A percentile compares a stretch with the other conserved stretches of the same genome.
These are phyloP conservation scores for Chloroidium sp. DNA, from an alignment of 163 green algal genomes.

Conservation along the genomic window DNA sequence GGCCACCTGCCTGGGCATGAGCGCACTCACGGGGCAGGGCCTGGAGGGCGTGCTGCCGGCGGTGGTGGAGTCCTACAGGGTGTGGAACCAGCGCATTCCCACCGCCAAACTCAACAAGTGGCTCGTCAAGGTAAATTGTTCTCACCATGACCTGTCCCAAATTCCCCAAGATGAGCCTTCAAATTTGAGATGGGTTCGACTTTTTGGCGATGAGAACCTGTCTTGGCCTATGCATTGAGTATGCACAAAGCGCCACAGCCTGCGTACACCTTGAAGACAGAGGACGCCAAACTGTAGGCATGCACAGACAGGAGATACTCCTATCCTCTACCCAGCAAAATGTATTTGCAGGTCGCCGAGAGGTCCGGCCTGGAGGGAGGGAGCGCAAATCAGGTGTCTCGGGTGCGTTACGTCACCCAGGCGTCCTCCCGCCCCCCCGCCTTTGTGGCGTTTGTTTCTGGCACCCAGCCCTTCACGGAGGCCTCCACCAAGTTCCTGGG, in stretches of 20 bases:
- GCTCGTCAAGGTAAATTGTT: conserved; percentile 36
- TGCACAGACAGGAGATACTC: too few relatives aligned
- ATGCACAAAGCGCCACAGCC: too few relatives aligned
- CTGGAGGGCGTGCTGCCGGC: conserved; percentile 41
- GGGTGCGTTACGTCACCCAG: conserved; percentile 67
- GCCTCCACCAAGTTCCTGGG: conserved; percentile 38
- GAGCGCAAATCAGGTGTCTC: conserved; percentile 28
- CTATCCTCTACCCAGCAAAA: too few relatives aligned
- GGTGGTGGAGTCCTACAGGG: conserved; percentile 29
- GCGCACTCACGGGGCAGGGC: conserved; percentile 38
- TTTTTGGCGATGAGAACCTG: too few relatives aligned
- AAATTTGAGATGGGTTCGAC: too few relatives aligned
- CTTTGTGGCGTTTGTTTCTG: conserved; percentile 58
- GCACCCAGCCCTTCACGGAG: conserved; percentile 25
- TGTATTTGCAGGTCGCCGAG: conserved; percentile 15
- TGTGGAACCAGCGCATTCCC: conserved; percentile 58
- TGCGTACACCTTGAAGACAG: too few relatives aligned
- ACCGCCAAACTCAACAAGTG: conserved; percentile 62
- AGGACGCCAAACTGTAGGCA: too few relatives aligned
- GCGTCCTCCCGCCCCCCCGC: conserved; percentile 55
- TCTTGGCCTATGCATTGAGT: too few relatives aligned
- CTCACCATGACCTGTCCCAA: too few relatives aligned
- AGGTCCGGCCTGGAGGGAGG: conserved; percentile 21
- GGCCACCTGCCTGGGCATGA: conserved; percentile 32
- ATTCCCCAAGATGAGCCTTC: too few relatives aligned